Evolutionary conservation across 371 early-diverging fungal species (phyloP).

Genomic region (Lichtheimia ramosa): DNA sequence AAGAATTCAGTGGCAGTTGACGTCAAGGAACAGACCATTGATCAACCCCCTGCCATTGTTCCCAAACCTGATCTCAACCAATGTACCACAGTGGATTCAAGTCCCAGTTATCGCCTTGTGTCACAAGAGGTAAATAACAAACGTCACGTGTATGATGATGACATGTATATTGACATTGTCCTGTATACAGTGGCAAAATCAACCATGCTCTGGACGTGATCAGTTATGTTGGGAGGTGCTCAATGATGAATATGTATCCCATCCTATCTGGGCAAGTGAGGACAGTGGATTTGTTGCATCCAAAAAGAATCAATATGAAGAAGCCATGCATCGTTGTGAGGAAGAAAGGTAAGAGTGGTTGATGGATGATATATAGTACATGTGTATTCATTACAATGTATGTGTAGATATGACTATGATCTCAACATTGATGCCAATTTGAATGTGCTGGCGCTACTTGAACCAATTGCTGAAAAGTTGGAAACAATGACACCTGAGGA

Average conservation of each 20-base stretch:
- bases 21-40: constrained; percentile 56
- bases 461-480: constrained; percentile 78
- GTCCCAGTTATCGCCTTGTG: constrained; percentile 76
- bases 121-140: constrained; percentile 60
- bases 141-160: background rate
- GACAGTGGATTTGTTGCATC: constrained; percentile 92
- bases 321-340: constrained; percentile 94
- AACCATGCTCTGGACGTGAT: constrained; percentile 87
- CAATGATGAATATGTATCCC: constrained; percentile 94
- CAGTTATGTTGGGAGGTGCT: constrained; percentile 90
- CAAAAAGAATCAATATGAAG: constrained; percentile 95
- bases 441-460: constrained; percentile 85
- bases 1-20: constrained; percentile 94
- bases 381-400: background rate
- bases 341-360: constrained; percentile 75
- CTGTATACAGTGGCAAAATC: constrained; percentile 42
- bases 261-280: constrained; percentile 95
- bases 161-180: background rate
- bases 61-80: constrained; percentile 66
- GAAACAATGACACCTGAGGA: constrained; percentile 83
- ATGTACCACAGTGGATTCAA: constrained; percentile 48
- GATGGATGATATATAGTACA: too few species aligned
- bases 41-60: constrained; percentile 20
- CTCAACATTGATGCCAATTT: constrained; percentile 93
- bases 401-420: constrained; percentile 91